phyloP scores from a whole-genome alignment of 192 early-diverging fungal species.

The Fimicolochytrium jonesii region DNA sequence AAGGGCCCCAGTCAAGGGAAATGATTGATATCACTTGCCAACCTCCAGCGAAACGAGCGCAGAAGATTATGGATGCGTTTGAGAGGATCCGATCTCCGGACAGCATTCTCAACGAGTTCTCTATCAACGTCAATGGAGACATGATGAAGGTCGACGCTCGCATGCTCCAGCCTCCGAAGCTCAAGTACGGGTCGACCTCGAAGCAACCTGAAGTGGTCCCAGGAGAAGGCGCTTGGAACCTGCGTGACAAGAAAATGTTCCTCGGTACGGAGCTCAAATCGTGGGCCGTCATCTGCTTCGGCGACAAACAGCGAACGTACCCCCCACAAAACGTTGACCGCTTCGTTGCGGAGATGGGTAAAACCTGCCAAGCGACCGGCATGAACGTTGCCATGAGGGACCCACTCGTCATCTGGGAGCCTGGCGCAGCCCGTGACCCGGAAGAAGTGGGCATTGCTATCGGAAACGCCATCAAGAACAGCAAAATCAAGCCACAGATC shows the following conservation, averaged over 20 bases:
- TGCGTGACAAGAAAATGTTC: constrained; percentile 23
- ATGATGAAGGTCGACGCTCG: constrained; percentile 24
- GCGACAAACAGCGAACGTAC: constrained; percentile 1
- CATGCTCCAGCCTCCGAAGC: constrained; percentile 5
- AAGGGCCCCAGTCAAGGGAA: constrained; percentile 24
- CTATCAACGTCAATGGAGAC: not conserved
- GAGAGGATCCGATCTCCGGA: constrained; percentile 1
- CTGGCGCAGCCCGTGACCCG: not conserved
- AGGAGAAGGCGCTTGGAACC: constrained; percentile 30
- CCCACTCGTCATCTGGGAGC: not conserved
- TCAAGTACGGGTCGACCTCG: constrained; percentile 2
- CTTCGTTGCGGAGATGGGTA: constrained; percentile 8
- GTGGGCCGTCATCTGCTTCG: constrained; percentile 20
- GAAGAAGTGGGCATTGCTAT: not conserved
- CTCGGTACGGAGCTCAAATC: not conserved
- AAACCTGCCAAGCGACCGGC: constrained; percentile 10
- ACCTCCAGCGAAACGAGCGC: constrained; percentile 8
- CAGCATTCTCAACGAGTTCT: constrained; percentile 10
- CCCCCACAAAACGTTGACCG: constrained; percentile 5
- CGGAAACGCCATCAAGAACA: not conserved
- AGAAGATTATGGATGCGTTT: constrained; percentile 14
- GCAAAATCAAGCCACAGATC: too few species aligned
- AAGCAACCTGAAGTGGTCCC: constrained; percentile 6
- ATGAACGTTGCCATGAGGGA: not conserved
- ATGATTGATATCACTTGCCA: constrained; percentile 32